Evolutionary conservation across 306 rosid genomes (phyloP), one percentile per base, ranked within the genome.

Genomic region (Sindora glabra): DNA sequence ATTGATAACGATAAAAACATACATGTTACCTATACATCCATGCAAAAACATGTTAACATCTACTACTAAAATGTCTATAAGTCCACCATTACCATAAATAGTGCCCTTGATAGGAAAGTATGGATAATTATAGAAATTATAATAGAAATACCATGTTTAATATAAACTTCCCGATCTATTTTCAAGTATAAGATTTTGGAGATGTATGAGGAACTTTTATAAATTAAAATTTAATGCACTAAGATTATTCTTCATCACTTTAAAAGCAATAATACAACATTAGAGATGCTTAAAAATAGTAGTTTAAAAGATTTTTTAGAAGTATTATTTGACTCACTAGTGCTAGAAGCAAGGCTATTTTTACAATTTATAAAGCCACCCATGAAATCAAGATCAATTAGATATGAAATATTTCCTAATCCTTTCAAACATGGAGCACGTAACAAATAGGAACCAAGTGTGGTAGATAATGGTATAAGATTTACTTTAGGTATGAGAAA

Each of bases 221-320:
- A 89, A 74, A 82, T 94, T 97, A 78, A 94, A 87, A 68, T 86
- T 89, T 82, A 89, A 65, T 44, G 99, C 97, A 56, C 84, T 94
- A 40, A 89, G 99, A 76, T 94, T 94, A 79, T 64, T 86, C 83
- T 71, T 84, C 97, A 86, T 89, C 73, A 94, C 94, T 86, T 79
- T 94, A 69, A 89, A 94, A 49, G 97, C 97, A 71, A 94, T 87
- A 41, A 94, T 82, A 80, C 95, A 94, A 72, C 99, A 94, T 37
- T 75, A 83, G 54, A 94, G 94, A 46, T 95, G 94, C 71, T 94
- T 95, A 14, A 95, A 72, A 47, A 94, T 83, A 0, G 84, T 89
- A 78, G 61, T 64, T 76, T 80, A 4, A 70, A 60, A 66, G 6
- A 48, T 61, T 79, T 81, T 57, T 73, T 82, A 14, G 79, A 59